Evolutionary conservation across 352 stramenopile genomes (phyloP).

Genomic region (Saprolegnia parasitica): DNA sequence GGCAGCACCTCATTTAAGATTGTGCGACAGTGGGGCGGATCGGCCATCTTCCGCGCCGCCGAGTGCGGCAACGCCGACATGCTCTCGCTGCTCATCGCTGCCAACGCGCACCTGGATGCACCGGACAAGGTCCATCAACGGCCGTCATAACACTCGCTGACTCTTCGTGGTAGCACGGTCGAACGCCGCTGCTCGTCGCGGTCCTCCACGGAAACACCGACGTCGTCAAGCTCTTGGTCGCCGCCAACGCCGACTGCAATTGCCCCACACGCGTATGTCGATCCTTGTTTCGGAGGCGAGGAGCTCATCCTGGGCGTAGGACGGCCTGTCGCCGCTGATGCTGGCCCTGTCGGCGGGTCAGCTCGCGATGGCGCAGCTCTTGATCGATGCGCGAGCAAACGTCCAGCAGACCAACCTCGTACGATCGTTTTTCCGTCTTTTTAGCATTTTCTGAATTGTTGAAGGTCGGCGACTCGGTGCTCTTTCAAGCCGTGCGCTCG

Average conservation of each 20-base stretch:
- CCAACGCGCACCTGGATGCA: background rate
- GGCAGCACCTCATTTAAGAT: background rate
- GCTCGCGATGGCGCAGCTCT: background rate
- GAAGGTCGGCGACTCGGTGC: background rate
- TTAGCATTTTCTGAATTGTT: background rate
- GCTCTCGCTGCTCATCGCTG: background rate
- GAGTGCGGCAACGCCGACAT: background rate
- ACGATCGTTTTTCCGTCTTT: background rate
- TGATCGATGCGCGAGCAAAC: background rate
- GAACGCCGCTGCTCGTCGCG: too few species aligned
- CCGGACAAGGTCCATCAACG: background rate
- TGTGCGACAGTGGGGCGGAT: constrained; percentile 2
- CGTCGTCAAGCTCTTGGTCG: background rate
- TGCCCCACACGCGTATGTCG: background rate
- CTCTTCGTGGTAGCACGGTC: too few species aligned
- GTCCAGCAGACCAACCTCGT: background rate
- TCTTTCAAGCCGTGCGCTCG: background rate
- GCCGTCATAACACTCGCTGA: background rate
- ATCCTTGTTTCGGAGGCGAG: background rate
- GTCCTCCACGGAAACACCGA: too few species aligned
- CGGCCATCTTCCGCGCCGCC: background rate
- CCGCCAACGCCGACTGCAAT: background rate
- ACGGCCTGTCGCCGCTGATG: background rate
- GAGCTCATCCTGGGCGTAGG: background rate
- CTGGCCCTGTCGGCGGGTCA: background rate